Evolutionary conservation across 352 stramenopile species (phyloP).

Genomic region (Phytophthora fragariaefolia): DNA sequence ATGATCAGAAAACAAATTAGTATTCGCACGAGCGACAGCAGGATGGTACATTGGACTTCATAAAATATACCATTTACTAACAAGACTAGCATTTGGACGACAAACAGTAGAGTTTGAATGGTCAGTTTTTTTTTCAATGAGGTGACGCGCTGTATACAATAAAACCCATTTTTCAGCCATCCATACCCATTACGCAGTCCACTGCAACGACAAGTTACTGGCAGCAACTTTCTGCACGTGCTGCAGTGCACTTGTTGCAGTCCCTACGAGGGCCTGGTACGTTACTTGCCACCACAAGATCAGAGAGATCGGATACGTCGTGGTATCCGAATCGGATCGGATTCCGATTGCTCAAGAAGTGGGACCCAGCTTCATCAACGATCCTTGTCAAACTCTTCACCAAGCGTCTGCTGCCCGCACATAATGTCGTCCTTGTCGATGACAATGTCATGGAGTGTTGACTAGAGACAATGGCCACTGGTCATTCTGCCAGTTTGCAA

Average conservation of each 20-base stretch:
- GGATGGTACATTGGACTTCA: background rate
- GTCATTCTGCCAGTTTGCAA: conserved; percentile 22
- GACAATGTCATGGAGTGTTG: conserved; percentile 8
- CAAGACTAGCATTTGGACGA: too few species aligned
- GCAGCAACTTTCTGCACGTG: conserved; percentile 2
- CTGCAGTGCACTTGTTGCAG: background rate
- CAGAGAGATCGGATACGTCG: conserved; percentile 16
- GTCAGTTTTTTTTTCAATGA: background rate
- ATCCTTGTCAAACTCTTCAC: conserved; percentile 32
- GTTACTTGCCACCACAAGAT: conserved; percentile 19
- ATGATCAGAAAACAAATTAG: too few species aligned
- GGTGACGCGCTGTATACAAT: background rate
- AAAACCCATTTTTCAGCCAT: too few species aligned
- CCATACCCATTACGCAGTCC: too few species aligned
- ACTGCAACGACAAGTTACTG: too few species aligned
- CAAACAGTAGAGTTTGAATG: too few species aligned
- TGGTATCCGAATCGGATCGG: too few species aligned
- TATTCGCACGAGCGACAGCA: background rate
- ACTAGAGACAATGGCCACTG: background rate
- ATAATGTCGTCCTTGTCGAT: too few species aligned
- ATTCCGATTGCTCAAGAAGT: conserved; percentile 21
- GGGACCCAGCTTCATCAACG: conserved; percentile 17
- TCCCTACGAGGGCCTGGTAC: too few species aligned
- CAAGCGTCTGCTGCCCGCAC: conserved; percentile 27
- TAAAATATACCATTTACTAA: conserved; percentile 20